Evolutionary conservation across 148 eudicot genomes (phyloP), one percentile per base, ranked within the genome.

Genomic region (Arbutus unedo): DNA sequence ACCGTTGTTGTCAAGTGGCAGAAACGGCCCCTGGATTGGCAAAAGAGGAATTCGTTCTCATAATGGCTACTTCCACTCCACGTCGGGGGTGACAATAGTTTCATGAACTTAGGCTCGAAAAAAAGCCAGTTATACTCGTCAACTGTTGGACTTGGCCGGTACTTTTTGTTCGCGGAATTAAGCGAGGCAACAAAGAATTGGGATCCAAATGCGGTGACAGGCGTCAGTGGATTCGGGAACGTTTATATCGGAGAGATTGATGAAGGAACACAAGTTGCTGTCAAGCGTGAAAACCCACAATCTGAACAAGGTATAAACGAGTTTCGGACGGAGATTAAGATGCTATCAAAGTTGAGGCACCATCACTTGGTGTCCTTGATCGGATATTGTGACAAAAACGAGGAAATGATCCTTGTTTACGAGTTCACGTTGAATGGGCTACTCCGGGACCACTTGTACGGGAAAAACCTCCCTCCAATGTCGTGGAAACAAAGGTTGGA

Each of bases 191-290:
- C 97, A 14, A 91, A 91, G 62, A 90, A 92, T 75, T 95, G 93
- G 84, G 95, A 92, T 3, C 79, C 92, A 0, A 85, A 59, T 21
- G 89, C 85, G 8, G 85, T 95, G 54, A 93, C 93, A 62, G 98
- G 98, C 43, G 94, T 95, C 4, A 97, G 98, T 14, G 98, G 98
- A 0, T 95, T 95, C 23, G 97, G 97, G 0, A 95, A 95, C 83
- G 98, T 95, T 25, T 95, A 95, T 77, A 2, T 88, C n/a, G 97
- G 91, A 2, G 84, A 76, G 38, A 85, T 95, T 73, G 97, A 95
- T 84, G 94, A 85, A 5, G 94, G 85, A 64, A 43, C 72, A 0
- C 82, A 93, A 85, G 94, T 93, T 0, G 98, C 98, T 1, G 90
- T 94, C 2, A 94, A 94, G 84, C 87, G 98, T 57, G 97, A 95